Conservation (phyloP, 345 rosid genomes). For the Hibiscus trionum region DNA sequence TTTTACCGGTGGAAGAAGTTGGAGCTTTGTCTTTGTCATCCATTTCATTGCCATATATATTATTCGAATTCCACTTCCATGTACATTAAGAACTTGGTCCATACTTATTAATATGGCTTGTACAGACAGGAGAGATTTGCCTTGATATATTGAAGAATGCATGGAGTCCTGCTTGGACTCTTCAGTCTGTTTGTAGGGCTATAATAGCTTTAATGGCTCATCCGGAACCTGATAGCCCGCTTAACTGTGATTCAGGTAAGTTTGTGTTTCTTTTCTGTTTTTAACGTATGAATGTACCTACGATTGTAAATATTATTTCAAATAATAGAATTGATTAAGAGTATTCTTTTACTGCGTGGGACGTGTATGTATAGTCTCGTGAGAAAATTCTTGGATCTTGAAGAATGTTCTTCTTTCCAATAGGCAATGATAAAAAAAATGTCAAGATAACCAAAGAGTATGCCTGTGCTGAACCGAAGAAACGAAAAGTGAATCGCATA, state of each 20-base stretch:
- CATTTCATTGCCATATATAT: background rate
- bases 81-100: background rate
- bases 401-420: background rate
- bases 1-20: background rate
- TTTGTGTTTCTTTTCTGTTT: background rate
- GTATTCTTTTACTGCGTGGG: background rate
- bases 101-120: slow-evolving; percentile 5
- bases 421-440: background rate
- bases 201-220: slow-evolving; percentile 98
- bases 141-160: slow-evolving; percentile 98
- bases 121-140: slow-evolving; percentile 92
- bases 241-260: slow-evolving; percentile 96
- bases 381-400: background rate
- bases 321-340: background rate
- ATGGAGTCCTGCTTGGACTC: slow-evolving; percentile 99
- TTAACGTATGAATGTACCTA: background rate
- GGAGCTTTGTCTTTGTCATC: background rate
- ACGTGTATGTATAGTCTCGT: background rate
- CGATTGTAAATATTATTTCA: background rate
- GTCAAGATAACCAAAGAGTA: background rate
- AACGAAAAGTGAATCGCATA: background rate
- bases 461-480: background rate
- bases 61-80: background rate
- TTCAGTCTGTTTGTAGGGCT: slow-evolving; percentile 96
- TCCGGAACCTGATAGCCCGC: slow-evolving; percentile 93